Evolutionary conservation across 129 eudicot species (phyloP), one percentile per base, ranked within the genome.

Genomic region (Logfia minima): DNA sequence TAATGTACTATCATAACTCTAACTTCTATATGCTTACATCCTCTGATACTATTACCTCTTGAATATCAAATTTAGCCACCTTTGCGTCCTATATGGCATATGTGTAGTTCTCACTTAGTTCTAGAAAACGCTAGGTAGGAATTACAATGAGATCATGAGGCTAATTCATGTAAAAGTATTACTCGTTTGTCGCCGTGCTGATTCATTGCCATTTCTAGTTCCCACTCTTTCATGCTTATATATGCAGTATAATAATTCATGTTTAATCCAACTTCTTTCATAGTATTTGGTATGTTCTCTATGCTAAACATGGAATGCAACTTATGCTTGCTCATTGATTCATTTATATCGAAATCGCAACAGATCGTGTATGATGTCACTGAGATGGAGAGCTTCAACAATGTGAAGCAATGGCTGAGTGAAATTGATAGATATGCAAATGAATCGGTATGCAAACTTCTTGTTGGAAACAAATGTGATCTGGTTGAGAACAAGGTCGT

Each of bases 301-400:
- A 65, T 21, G 22, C 10, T 43, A 48, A 26, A 41, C 7, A 13
- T 48, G 19, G 5, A 24, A 10, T 41, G 48, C 14, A 69, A 43
- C 59, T 23, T 39, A 69, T 69, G 37, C 48, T 43, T 41, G 52
- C 39, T 24, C 43, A 41, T 6, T 23, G 45, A 29, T 14, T 32
- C 26, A 17, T 29, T 24, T 19, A 35, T 74, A 7, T 64, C 32
- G 68, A 69, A n/a, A 56, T 70, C 79, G 63, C 63, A 48, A 82
- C 88, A 93, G 98, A 93, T 93, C 72, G 98, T 93, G 71, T 93
- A 93, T 37, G 98, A 93, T 81, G 98, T 93, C 39, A 90, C 98
- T 56, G 98, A 93, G 73, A 90, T 90, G 96, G 98, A 93, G 87
- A 93, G 98, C 91, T 93, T 93, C 91, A 93, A 88, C 89, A 93